phyloP scores from a whole-genome alignment of 1,139 yeast species.

The Pichia sp. region DNA sequence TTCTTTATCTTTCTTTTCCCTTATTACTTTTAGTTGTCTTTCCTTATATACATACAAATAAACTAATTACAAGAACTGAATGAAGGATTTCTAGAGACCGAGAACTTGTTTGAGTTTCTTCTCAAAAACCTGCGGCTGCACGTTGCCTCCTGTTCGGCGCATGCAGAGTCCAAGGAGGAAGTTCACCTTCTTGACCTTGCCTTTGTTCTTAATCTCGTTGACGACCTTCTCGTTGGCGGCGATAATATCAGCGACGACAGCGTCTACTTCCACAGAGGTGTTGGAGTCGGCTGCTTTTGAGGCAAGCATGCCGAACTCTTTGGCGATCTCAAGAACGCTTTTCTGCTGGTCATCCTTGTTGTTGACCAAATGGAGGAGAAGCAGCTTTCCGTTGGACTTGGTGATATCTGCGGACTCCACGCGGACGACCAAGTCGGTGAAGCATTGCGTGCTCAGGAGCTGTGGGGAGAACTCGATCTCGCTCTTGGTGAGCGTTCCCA shows the following conservation, averaged over 20 bases:
- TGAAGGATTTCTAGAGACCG: slow-evolving; percentile 2
- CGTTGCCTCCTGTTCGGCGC: slow-evolving; percentile 69
- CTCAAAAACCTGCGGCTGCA: slow-evolving; percentile 49
- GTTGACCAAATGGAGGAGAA: slow-evolving; percentile 57
- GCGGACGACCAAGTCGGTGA: slow-evolving; percentile 43
- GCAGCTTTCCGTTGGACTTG: slow-evolving; percentile 60
- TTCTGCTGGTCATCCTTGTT: slow-evolving; percentile 36
- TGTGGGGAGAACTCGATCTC: slow-evolving; percentile 39
- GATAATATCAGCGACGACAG: slow-evolving; percentile 51
- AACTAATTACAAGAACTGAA: background rate
- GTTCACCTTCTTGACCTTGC: slow-evolving; percentile 59
- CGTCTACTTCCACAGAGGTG: slow-evolving; percentile 27
- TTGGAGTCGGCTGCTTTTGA: slow-evolving; percentile 10
- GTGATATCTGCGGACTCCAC: slow-evolving; percentile 39
- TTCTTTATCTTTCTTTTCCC: background rate
- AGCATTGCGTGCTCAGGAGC: slow-evolving; percentile 36
- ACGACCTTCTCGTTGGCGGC: slow-evolving; percentile 51
- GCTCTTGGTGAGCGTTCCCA: slow-evolving; percentile 63
- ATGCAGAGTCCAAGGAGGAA: slow-evolving; percentile 82
- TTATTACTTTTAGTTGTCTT: slow-evolving; percentile 5
- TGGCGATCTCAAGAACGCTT: slow-evolving; percentile 49
- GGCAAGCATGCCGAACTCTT: slow-evolving; percentile 26
- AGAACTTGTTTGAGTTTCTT: slow-evolving; percentile 36
- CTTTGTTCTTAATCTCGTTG: slow-evolving; percentile 52
- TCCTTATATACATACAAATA: slow-evolving; percentile 2